Evolutionary conservation across 345 rosid species (phyloP).

Genomic region (Eucalyptus globulus): DNA sequence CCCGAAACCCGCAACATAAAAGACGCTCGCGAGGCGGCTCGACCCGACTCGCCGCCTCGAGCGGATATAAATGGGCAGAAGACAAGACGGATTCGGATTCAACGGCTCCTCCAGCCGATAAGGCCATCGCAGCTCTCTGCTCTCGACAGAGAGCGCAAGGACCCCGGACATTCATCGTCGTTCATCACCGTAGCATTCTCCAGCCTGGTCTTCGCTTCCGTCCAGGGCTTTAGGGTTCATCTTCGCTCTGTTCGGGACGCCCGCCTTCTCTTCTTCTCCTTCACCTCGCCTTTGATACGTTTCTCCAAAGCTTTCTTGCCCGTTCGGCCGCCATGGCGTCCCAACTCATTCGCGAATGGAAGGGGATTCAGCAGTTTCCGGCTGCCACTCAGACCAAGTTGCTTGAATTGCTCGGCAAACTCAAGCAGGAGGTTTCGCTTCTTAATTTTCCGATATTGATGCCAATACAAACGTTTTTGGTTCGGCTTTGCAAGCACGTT

Average conservation of each 20-base stretch:
- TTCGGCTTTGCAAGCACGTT: background rate
- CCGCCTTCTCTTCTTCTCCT: background rate
- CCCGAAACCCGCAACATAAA: background rate
- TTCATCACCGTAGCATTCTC: background rate
- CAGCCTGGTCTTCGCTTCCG: background rate
- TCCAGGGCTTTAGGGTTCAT: background rate
- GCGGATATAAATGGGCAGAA: background rate
- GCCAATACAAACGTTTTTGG: background rate
- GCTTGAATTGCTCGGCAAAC: constrained; percentile 58
- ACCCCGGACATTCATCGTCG: background rate
- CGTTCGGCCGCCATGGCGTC: constrained; percentile 7
- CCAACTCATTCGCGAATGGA: constrained; percentile 62
- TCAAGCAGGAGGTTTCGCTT: constrained; percentile 52
- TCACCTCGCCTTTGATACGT: background rate
- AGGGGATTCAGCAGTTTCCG: constrained; percentile 74
- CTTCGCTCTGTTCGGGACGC: background rate
- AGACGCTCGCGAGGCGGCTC: background rate
- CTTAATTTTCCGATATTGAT: background rate
- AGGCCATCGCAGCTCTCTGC: background rate
- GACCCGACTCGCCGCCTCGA: background rate
- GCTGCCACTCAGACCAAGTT: constrained; percentile 62
- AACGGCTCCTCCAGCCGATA: background rate
- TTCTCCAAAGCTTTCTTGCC: background rate
- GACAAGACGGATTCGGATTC: background rate
- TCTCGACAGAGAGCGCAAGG: background rate